Evolutionary conservation across 1,284 basidiomycete genomes (phyloP), one percentile per base, ranked within the genome.

Genomic region (Coniferiporia weirii): DNA sequence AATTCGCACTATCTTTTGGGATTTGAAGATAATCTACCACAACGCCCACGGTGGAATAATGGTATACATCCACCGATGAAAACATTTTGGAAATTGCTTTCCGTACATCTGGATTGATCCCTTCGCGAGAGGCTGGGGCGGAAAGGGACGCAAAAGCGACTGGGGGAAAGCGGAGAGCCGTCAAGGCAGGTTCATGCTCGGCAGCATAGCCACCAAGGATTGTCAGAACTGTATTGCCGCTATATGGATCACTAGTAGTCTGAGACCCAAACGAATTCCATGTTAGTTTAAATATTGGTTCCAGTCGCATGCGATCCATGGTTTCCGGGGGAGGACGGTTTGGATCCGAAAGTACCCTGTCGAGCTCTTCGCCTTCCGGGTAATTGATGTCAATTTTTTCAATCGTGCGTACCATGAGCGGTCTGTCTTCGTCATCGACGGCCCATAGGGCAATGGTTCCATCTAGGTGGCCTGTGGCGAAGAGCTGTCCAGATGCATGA

Each of bases 401-500:
- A 19, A 93, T 70, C 0, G 91, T 93, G 48, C 90, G 79, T 7
- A 94, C 90, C 64, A 87, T 77, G 32, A 97, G 73, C 0, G 93
- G 93, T 61, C 85, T 83, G 63, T 90, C 86, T 65, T 89, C 83
- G 63, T 96, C 91, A 48, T 89, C 85, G 4, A 89, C 75, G 1
- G 88, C 85, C 90, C 93, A 96, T 70, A 96, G 93, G 3, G 89
- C 83, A 50, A 98, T 80, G 52, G 84, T 87, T 8, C 94, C 94
- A 70, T 98, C 94, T n/a, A 83, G 79, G 69, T 96, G 84, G 1
- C 91, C 90, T 45, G 83, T 82, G 32, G 78, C 83, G 59, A 90
- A 82, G 59, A 85, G 75, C 65, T 87, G 83, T 46, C 93, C 93
- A 74, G 75, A 80, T 56, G 78, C 85, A 69, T 89, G 87, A 19